Conservation (phyloP, 2,329 filamentous ascomycete species). For the Boeremia lycopersici region DNA sequence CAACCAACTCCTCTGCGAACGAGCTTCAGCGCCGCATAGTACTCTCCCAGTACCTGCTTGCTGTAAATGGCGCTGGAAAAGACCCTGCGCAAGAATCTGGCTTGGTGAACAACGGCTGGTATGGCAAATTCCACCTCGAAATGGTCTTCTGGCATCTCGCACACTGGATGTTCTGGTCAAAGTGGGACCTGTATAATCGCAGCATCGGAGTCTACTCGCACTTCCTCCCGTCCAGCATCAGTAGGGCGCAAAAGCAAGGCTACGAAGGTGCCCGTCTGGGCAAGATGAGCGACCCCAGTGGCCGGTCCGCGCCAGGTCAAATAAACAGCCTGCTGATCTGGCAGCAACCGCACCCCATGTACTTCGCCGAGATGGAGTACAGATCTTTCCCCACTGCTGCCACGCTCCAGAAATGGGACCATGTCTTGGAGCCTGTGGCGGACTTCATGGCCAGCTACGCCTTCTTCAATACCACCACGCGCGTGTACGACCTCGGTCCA, state of each 20-base stretch:
- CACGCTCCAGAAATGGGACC: constrained; percentile 61
- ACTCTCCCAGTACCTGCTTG: constrained; percentile 60
- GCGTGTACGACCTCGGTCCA: constrained; percentile 60
- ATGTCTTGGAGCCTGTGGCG: constrained; percentile 57
- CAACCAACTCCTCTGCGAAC: constrained; percentile 49
- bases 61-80: constrained; percentile 58
- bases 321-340: constrained; percentile 61
- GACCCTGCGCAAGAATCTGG: constrained; percentile 57
- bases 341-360: constrained; percentile 63
- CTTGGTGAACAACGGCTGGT: constrained; percentile 62
- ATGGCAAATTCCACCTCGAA: constrained; percentile 63
- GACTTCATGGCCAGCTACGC: constrained; percentile 67
- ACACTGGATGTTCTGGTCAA: constrained; percentile 59
- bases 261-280: constrained; percentile 56
- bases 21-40: constrained; percentile 61
- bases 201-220: constrained; percentile 57
- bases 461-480: constrained; percentile 59
- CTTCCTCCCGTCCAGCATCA: constrained; percentile 51
- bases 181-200: constrained; percentile 53
- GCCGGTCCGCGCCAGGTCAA: constrained; percentile 62
- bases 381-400: constrained; percentile 51
- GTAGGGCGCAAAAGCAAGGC: constrained; percentile 46
- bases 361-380: constrained; percentile 61
- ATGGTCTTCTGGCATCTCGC: constrained; percentile 62
- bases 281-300: constrained; percentile 64